A percentile compares a stretch with the other conserved stretches of the same genome.
These are phyloP conservation scores for Cladosporium sp. DNA, from an alignment of 2,329 filamentous ascomycete genomes.

Conservation along the genomic window DNA sequence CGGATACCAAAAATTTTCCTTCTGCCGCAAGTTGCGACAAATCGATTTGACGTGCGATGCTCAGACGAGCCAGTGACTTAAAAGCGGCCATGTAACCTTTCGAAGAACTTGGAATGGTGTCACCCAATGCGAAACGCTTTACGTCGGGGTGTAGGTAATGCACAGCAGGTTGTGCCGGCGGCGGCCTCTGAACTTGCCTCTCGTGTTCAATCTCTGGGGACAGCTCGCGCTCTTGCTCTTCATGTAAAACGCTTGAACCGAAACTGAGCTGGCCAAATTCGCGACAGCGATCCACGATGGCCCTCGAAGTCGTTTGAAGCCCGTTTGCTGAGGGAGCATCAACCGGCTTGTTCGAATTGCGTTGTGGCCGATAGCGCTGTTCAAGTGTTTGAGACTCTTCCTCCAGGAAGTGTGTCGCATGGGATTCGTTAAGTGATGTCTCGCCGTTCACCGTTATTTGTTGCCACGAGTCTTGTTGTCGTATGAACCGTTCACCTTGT, in stretches of 20 bases:
- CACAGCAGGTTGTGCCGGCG: conserved; percentile 29
- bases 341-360: background rate
- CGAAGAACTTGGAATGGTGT: background rate
- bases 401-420: conserved; percentile 47
- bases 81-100: background rate
- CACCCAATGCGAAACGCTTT: background rate
- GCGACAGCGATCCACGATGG: conserved; percentile 18
- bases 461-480: conserved; percentile 36
- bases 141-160: conserved; percentile 40
- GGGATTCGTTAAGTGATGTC: conserved; percentile 14
- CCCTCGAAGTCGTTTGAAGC: background rate
- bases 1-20: background rate
- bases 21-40: background rate
- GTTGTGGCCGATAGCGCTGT: conserved; percentile 39
- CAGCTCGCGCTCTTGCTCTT: conserved; percentile 65
- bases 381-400: conserved; percentile 49
- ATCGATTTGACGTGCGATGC: background rate
- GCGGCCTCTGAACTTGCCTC: conserved; percentile 45
- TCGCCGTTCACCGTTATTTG: conserved; percentile 6
- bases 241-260: conserved; percentile 39
- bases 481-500: conserved; percentile 50
- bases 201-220: conserved; percentile 59
- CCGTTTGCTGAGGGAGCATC: background rate
- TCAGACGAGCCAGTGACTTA: background rate
- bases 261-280: conserved; percentile 17